Evolutionary conservation across 2,329 filamentous ascomycete genomes (phyloP).

Genomic region (Ascocoryne sarcoides): DNA sequence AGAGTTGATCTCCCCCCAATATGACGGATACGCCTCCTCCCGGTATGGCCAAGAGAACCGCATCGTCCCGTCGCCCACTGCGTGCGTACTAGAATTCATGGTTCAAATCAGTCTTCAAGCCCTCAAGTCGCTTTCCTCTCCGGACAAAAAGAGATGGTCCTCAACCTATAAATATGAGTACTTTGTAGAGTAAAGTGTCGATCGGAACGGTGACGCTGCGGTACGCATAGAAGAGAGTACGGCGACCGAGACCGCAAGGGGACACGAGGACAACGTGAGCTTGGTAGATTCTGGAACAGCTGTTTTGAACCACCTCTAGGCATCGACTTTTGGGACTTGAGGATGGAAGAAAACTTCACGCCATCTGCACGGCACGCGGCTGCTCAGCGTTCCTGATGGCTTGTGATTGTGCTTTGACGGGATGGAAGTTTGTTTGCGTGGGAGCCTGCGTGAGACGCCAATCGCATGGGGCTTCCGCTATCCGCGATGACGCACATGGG

Average conservation of each 20-base stretch:
- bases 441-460: no score
- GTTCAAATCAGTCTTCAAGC: not conserved
- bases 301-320: constrained; percentile 67
- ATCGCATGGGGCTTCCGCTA: no score
- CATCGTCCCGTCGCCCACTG: not conserved
- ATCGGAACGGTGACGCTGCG: not conserved
- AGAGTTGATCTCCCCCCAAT: not conserved
- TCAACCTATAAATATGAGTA: not conserved
- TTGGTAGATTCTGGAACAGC: not conserved
- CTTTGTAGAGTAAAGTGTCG: not conserved
- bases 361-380: not conserved
- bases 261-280: not conserved
- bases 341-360: constrained; percentile 50
- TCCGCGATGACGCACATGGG: no score
- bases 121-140: no score
- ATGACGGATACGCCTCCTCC: not conserved
- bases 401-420: not conserved
- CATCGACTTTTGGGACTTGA: constrained; percentile 95
- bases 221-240: not conserved
- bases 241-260: not conserved
- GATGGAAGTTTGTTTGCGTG: constrained; percentile 8
- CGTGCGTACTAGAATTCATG: not conserved
- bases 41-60: not conserved
- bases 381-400: no score
- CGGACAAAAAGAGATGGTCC: no score